These are phyloP conservation scores for Quercus suber DNA, from an alignment of 306 rosid genomes.

Conservation along the genomic window DNA sequence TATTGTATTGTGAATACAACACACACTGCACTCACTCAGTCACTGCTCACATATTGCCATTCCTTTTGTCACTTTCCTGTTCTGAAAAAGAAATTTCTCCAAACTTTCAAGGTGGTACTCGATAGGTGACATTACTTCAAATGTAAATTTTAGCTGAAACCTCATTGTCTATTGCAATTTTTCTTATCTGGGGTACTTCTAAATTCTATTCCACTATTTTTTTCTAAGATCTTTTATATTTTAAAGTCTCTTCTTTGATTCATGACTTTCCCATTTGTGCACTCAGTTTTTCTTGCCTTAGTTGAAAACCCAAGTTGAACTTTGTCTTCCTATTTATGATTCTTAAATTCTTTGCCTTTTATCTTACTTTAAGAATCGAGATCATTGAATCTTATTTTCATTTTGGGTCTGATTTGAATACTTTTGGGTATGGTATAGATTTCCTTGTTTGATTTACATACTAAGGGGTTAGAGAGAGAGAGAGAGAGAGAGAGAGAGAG, in stretches of 20 bases:
- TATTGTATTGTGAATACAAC: not conserved
- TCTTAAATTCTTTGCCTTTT: not conserved
- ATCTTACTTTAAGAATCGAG: not conserved
- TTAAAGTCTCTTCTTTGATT: not conserved
- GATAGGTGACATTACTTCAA: not conserved
- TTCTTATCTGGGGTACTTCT: constrained; percentile 1
- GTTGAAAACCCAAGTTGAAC: not conserved
- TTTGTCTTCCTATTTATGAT: not conserved
- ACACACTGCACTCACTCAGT: not conserved
- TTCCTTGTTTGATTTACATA: constrained; percentile 9
- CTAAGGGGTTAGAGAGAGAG: not conserved
- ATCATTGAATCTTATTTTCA: not conserved
- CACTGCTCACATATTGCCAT: not conserved
- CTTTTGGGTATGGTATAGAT: constrained; percentile 6
- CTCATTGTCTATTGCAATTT: not conserved
- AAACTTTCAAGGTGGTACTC: not conserved
- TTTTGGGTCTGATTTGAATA: not conserved
- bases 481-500: constrained; percentile 17
- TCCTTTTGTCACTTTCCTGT: not conserved
- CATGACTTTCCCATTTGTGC: not conserved
- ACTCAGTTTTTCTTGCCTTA: not conserved
- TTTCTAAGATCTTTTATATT: not conserved
- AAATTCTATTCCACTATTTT: not conserved
- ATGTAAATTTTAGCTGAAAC: not conserved
- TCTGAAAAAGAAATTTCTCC: constrained; percentile 14